These are phyloP conservation scores for Cryptosporidium felis DNA, from an alignment of 169 alveolate species.

Conservation along the genomic window DNA sequence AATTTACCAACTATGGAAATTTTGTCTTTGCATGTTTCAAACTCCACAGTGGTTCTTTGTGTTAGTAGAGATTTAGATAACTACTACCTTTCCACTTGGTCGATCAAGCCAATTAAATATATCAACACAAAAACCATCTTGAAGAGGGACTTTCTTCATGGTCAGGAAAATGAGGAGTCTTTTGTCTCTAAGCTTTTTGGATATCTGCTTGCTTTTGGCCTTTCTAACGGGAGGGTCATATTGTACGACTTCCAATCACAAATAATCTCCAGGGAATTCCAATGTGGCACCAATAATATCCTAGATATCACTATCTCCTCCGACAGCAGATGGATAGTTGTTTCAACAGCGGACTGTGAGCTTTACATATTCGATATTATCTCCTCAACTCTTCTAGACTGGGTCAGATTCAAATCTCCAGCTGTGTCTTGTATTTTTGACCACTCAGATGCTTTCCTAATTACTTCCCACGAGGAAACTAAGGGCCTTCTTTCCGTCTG, in stretches of 20 bases:
- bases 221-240: slow-evolving; percentile 30
- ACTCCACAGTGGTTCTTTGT: slow-evolving; percentile 20
- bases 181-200: slow-evolving; percentile 37
- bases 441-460: slow-evolving; percentile 59
- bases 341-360: slow-evolving; percentile 29
- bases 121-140: slow-evolving; percentile 18
- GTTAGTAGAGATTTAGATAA: slow-evolving; percentile 24
- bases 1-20: not conserved
- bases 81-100: slow-evolving; percentile 43
- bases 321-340: slow-evolving; percentile 54
- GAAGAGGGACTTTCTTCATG: not conserved
- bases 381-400: slow-evolving; percentile 47
- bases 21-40: slow-evolving; percentile 40
- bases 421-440: slow-evolving; percentile 48
- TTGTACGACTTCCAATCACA: slow-evolving; percentile 68
- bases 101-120: slow-evolving; percentile 20
- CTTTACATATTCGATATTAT: slow-evolving; percentile 60
- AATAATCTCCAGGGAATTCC: slow-evolving; percentile 51
- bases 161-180: not conserved
- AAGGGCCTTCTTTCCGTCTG: slow-evolving; percentile 51
- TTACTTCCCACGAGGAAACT: slow-evolving; percentile 62
- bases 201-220: slow-evolving; percentile 28
- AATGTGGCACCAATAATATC: slow-evolving; percentile 1
- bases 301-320: slow-evolving; percentile 50
- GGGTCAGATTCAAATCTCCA: slow-evolving; percentile 66